Conservation (phyloP, 306 rosid species). For the Quillaja saponaria region DNA sequence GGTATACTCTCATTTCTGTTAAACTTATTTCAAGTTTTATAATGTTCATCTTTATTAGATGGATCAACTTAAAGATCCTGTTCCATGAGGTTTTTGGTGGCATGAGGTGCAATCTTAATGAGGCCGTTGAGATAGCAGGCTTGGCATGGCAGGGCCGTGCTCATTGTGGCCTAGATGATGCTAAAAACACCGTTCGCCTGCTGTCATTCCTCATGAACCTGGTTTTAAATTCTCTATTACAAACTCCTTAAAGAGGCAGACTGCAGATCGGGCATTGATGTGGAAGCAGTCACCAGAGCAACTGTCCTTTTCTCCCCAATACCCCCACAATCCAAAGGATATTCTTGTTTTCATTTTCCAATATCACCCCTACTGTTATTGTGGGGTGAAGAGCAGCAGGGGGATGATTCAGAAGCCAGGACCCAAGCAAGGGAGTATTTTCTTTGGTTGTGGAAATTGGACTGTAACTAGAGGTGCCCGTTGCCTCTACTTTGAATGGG, state of each 20-base stretch:
- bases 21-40: constrained; percentile 35
- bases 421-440: constrained; percentile 75
- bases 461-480: constrained; percentile 70
- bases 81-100: constrained; percentile 81
- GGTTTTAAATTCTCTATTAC: constrained; percentile 80
- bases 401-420: constrained; percentile 75
- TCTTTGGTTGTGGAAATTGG: constrained; percentile 94
- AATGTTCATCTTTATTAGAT: constrained; percentile 52
- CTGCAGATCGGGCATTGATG: constrained; percentile 52
- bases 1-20: constrained; percentile 19
- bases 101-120: constrained; percentile 79
- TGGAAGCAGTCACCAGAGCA: constrained; percentile 65
- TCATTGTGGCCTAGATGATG: constrained; percentile 94
- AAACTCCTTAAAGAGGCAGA: constrained; percentile 65
- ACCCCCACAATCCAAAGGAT: constrained; percentile 58
- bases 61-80: constrained; percentile 89
- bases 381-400: constrained; percentile 82
- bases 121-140: constrained; percentile 88
- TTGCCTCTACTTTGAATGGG: constrained; percentile 94
- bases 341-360: constrained; percentile 42
- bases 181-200: constrained; percentile 84
- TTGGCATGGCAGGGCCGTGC: constrained; percentile 89
- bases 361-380: constrained; percentile 64
- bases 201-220: constrained; percentile 69
- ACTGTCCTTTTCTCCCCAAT: constrained; percentile 37